Conservation (phyloP, 129 eudicot genomes). For the Cynara cardunculus region DNA sequence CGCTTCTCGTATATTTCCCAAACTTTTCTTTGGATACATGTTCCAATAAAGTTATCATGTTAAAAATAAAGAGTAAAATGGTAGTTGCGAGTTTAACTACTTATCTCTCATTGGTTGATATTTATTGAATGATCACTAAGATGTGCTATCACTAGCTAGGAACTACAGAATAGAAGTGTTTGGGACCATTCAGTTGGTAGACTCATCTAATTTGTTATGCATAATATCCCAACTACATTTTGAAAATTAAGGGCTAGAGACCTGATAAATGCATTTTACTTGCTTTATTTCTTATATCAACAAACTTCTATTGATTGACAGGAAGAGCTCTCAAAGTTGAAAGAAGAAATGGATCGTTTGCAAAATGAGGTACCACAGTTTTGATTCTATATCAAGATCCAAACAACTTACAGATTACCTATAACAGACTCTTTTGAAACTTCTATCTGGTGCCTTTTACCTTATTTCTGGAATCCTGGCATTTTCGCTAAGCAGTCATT, state of each 20-base stretch:
- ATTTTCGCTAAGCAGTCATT: background rate
- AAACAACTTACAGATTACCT: background rate
- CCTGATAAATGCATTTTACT: background rate
- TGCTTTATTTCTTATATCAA: background rate
- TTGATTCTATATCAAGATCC: constrained; percentile 3
- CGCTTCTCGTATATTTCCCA: background rate
- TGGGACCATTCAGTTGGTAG: background rate
- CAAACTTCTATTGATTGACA: constrained; percentile 31
- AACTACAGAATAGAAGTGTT: background rate
- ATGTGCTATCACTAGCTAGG: background rate
- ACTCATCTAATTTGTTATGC: background rate
- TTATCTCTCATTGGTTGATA: background rate
- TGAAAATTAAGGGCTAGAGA: constrained; percentile 12
- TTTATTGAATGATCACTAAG: background rate
- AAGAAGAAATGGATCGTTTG: constrained; percentile 55
- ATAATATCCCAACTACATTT: background rate
- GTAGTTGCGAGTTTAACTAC: background rate
- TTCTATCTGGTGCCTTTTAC: background rate
- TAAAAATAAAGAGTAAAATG: background rate
- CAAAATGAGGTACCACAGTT: constrained; percentile 48
- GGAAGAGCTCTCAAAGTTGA: constrained; percentile 71
- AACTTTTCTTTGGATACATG: background rate
- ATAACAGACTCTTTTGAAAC: background rate
- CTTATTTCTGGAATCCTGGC: background rate
- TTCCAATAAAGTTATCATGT: background rate